phyloP scores from a whole-genome alignment of 257 asterid genomes.

The Capsicum rhomboideum region DNA sequence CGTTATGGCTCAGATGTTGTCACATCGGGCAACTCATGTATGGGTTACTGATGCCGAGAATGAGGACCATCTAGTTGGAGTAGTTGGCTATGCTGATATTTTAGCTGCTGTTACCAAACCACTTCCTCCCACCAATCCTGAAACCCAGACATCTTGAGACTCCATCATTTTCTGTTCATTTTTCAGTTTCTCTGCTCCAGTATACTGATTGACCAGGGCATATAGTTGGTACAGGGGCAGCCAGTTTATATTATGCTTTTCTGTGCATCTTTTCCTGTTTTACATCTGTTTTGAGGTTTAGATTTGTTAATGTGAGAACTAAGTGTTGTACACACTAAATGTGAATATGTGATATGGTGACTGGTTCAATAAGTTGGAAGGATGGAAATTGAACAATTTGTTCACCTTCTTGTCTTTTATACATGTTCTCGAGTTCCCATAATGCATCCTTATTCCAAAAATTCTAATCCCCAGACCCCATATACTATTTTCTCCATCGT shows the following conservation, averaged over 20 bases:
- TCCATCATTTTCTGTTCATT: neutral
- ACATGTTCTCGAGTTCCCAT: neutral
- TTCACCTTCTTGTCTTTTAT: neutral
- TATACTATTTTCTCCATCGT: neutral
- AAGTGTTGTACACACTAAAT: neutral
- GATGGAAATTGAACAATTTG: neutral
- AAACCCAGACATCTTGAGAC: slow-evolving; percentile 27
- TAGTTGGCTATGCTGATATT: slow-evolving; percentile 81
- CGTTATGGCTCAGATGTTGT: slow-evolving; percentile 96
- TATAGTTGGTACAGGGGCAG: neutral
- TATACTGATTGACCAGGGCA: neutral
- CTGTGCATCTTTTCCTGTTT: neutral
- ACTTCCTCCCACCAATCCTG: slow-evolving; percentile 35
- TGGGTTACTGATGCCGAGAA: slow-evolving; percentile 87
- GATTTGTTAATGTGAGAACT: neutral
- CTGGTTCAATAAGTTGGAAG: neutral
- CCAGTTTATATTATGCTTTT: neutral
- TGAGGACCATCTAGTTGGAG: slow-evolving; percentile 81
- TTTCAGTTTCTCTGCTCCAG: neutral
- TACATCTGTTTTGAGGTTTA: neutral
- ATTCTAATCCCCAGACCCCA: neutral
- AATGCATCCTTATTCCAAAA: neutral
- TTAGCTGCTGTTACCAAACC: slow-evolving; percentile 70
- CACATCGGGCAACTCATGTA: slow-evolving; percentile 88
- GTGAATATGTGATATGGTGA: neutral